Evolutionary conservation across 305 asterid species (phyloP).

Genomic region (Solanum hybrid): DNA sequence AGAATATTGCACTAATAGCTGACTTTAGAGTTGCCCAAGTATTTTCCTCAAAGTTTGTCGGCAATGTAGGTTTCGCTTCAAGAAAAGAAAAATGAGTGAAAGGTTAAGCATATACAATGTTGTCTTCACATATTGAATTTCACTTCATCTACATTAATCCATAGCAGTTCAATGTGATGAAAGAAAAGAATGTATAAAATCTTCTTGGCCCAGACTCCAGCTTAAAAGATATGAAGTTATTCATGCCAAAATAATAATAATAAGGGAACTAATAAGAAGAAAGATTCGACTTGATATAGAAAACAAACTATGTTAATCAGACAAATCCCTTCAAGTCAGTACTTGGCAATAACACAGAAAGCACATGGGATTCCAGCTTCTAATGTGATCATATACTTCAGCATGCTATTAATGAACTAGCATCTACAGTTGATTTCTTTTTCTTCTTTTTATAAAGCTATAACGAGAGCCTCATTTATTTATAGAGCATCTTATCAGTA

Average conservation of each 20-base stretch:
- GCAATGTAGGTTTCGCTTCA: slow-evolving; percentile 72
- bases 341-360: neutral
- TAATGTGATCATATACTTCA: neutral
- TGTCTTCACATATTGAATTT: neutral
- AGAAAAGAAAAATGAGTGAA: slow-evolving; percentile 9
- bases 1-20: slow-evolving; percentile 84
- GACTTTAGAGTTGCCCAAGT: slow-evolving; percentile 90
- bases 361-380: neutral
- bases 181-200: neutral
- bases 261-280: neutral
- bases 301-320: neutral
- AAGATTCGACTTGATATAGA: neutral
- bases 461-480: neutral
- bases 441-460: neutral
- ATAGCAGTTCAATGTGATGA: neutral
- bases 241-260: neutral
- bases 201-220: neutral
- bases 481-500: neutral
- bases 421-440: neutral
- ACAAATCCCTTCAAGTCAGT: neutral
- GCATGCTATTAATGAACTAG: neutral
- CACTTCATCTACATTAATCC: neutral
- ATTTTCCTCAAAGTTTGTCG: slow-evolving; percentile 81
- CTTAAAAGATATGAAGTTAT: neutral
- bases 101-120: neutral